phyloP scores from a whole-genome alignment of 371 early-diverging fungal genomes.

The Apophysomyces elegans region DNA sequence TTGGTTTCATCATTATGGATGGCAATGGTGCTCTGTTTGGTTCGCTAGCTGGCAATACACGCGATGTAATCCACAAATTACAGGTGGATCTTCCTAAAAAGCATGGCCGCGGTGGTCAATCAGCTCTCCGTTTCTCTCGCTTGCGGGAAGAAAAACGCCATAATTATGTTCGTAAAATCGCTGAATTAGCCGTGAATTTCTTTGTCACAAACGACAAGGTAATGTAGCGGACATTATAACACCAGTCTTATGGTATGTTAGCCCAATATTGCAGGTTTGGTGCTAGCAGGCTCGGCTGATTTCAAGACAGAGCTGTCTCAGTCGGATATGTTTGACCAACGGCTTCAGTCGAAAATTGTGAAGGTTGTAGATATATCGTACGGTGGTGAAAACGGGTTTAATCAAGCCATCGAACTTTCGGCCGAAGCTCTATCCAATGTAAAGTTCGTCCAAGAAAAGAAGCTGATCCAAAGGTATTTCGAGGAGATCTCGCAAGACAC shows the following conservation, averaged over 20 bases:
- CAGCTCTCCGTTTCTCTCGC: conserved; percentile 99
- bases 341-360: conserved; percentile 90
- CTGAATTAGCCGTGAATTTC: conserved; percentile 90
- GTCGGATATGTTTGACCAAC: conserved; percentile 95
- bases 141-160: conserved; percentile 99
- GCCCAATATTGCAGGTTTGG: conserved; percentile 89
- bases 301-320: conserved; percentile 97
- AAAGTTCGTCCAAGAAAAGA: conserved; percentile 99
- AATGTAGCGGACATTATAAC: not conserved
- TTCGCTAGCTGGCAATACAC: conserved; percentile 96
- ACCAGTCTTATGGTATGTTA: conserved; percentile 1
- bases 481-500: conserved; percentile 97
- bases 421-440: conserved; percentile 95
- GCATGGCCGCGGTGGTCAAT: conserved; percentile 99
- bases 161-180: conserved; percentile 99
- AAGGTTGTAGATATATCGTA: conserved; percentile 98
- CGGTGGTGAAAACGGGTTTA: conserved; percentile 99
- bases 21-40: conserved; percentile 99
- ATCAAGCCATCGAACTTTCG: conserved; percentile 97
- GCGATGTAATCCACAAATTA: conserved; percentile 96
- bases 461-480: conserved; percentile 96
- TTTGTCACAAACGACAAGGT: conserved; percentile 50
- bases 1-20: conserved; percentile 99
- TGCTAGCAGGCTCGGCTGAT: conserved; percentile 99
- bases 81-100: conserved; percentile 99